These are phyloP conservation scores for Cladobotryum mycophilum DNA, from an alignment of 2,329 filamentous ascomycete species.

Conservation along the genomic window DNA sequence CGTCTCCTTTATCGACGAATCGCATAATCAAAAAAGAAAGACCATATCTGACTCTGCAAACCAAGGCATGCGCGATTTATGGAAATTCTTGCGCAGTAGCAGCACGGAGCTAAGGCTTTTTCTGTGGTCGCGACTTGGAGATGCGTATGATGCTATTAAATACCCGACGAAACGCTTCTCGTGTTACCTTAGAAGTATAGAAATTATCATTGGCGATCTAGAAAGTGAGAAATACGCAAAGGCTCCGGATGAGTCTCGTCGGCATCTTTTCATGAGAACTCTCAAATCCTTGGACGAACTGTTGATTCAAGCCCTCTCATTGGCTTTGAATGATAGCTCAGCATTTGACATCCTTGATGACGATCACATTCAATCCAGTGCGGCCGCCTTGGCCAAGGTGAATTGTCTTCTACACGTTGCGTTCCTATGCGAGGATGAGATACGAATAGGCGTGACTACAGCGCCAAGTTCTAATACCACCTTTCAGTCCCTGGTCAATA, in stretches of 20 bases:
- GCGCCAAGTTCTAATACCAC: slow-evolving; percentile 52
- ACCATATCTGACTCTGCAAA: slow-evolving; percentile 47
- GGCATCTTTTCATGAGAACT: slow-evolving; percentile 65
- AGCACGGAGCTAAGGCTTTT: slow-evolving; percentile 79
- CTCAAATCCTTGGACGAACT: slow-evolving; percentile 75
- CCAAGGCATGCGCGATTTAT: slow-evolving; percentile 66
- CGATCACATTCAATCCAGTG: slow-evolving; percentile 66
- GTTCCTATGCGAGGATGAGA: slow-evolving; percentile 75
- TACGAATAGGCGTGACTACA: slow-evolving; percentile 67
- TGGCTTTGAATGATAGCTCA: slow-evolving; percentile 58
- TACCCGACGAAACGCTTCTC: slow-evolving; percentile 85
- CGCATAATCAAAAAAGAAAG: slow-evolving; percentile 12
- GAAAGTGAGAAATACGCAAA: slow-evolving; percentile 57
- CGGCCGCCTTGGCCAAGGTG: slow-evolving; percentile 64
- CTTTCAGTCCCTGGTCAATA: slow-evolving; percentile 51
- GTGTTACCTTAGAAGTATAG: slow-evolving; percentile 78
- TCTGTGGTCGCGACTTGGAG: slow-evolving; percentile 83
- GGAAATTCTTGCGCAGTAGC: slow-evolving; percentile 75
- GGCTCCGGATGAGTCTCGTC: slow-evolving; percentile 57
- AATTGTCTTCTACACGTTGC: slow-evolving; percentile 71
- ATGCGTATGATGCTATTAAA: slow-evolving; percentile 79
- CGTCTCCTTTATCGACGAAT: slow-evolving; percentile 8
- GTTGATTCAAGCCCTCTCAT: slow-evolving; percentile 62
- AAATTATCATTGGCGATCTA: slow-evolving; percentile 64
- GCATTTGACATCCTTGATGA: slow-evolving; percentile 82